Conservation (phyloP, 2,329 filamentous ascomycete genomes). For the Teratosphaeria nubilosa region DNA sequence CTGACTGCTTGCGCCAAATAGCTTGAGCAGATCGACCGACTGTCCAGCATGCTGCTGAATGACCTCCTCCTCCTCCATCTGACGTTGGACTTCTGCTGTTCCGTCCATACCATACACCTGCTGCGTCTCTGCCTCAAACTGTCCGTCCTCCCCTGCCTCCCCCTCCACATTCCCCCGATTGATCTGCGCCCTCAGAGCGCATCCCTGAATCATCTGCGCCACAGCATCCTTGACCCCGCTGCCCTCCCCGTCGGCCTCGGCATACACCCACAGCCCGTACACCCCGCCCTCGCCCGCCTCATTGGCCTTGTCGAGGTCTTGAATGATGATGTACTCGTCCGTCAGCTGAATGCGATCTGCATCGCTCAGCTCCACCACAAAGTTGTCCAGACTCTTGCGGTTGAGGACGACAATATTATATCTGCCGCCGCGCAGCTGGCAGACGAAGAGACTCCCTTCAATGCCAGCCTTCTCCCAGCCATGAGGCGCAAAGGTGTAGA, state of each 20-base stretch:
- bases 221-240: constrained; percentile 35
- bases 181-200: constrained; percentile 41
- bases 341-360: constrained; percentile 36
- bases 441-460: constrained; percentile 85
- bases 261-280: constrained; percentile 56
- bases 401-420: constrained; percentile 39
- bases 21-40: constrained; percentile 13
- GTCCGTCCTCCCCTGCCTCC: neutral
- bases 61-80: constrained; percentile 5
- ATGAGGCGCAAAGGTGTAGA: constrained; percentile 67
- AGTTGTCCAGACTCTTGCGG: constrained; percentile 39
- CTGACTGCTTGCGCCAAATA: constrained; percentile 9
- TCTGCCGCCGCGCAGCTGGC: constrained; percentile 44
- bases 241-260: constrained; percentile 44
- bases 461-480: constrained; percentile 78
- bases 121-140: constrained; percentile 1
- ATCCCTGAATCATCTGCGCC: constrained; percentile 45
- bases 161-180: neutral
- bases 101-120: constrained; percentile 5
- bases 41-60: constrained; percentile 7
- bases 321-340: constrained; percentile 52
- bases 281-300: constrained; percentile 29
- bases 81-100: neutral
- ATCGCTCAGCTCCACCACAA: constrained; percentile 32
- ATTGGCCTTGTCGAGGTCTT: constrained; percentile 28